Base-by-base conservation (phyloP, 2,329 filamentous ascomycete species). In the Zasmidium citrigriseum region DNA sequence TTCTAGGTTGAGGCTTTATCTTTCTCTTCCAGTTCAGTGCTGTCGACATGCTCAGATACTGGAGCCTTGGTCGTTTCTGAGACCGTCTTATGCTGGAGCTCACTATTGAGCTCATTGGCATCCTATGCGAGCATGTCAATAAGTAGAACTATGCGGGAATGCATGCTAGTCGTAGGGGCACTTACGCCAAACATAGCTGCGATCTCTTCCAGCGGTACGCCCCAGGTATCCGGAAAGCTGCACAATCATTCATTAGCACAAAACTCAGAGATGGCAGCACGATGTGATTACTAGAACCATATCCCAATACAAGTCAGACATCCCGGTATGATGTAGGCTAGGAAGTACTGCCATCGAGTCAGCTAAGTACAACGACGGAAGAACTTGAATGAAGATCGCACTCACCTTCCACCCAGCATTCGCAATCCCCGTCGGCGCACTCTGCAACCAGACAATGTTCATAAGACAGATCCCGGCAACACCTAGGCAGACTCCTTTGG, bases 401-500 rank as follows among this genome's bases (percentile, higher is more conserved):
- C 51, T 46, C 18, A 53, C 51, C 38, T 53, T 56, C 54, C 54
- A 56, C 12, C 54, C 22, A 7, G 46, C 54, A 49, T 51, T 56
- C 16, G 46, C 47, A 21, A 53, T 45, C n/a, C 51, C 51, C 11
- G 51, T 45, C 3, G 51, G 51, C 22, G 51, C 51, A 22, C 10
- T 21, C 38, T 53, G 51, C 38, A 53, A 44, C 51, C 51, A 53
- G 2, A 53, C 38, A 25, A 53, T 53, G 24, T 53, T 53, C 51
- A 53, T 53, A 11, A 53, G 24, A 27, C 51, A 53, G n/a, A 53
- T 53, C 11, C 51, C 51, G 9, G 51, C 51, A 4, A 53, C 34
- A 3, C 51, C 51, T 9, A 53, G n/a, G 46, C 24, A 46, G 55
- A 47, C 50, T 45, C 57, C 60, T 49, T 63, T 69, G 59, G 45